These are phyloP conservation scores for Monilinia aucupariae DNA, from an alignment of 2,329 filamentous ascomycete genomes.

Conservation along the genomic window DNA sequence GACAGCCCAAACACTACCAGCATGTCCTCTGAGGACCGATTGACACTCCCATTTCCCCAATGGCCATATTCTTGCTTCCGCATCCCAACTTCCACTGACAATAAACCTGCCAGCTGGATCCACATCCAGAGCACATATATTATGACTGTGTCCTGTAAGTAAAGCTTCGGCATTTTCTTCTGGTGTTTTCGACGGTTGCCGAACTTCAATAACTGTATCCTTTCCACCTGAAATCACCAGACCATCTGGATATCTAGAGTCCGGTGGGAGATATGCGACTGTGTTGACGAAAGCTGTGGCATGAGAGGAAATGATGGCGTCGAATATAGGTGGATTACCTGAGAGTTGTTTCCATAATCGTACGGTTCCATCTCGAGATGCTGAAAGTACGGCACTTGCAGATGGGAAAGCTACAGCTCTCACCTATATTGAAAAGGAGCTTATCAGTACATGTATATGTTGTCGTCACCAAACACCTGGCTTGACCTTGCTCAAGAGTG, in stretches of 20 bases:
- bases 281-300: constrained; percentile 85
- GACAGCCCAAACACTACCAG: constrained; percentile 85
- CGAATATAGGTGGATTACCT: constrained; percentile 63
- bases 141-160: constrained; percentile 78
- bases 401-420: constrained; percentile 76
- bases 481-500: constrained; percentile 17
- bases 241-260: constrained; percentile 62
- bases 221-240: constrained; percentile 83
- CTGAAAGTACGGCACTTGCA: constrained; percentile 68
- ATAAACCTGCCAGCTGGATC: constrained; percentile 66
- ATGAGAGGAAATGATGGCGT: constrained; percentile 71
- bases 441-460: not conserved
- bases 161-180: constrained; percentile 79
- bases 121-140: constrained; percentile 82
- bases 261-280: constrained; percentile 69
- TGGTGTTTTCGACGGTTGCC: constrained; percentile 60
- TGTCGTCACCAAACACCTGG: not conserved
- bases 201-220: constrained; percentile 88
- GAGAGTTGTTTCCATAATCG: constrained; percentile 73
- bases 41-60: constrained; percentile 80
- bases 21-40: constrained; percentile 67
- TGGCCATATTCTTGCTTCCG: constrained; percentile 78
- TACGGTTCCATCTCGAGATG: constrained; percentile 86
- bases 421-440: constrained; percentile 53
- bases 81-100: constrained; percentile 92